Evolutionary conservation across 2,329 filamentous ascomycete genomes (phyloP).

Genomic region (Pseudopithomyces maydicus): DNA sequence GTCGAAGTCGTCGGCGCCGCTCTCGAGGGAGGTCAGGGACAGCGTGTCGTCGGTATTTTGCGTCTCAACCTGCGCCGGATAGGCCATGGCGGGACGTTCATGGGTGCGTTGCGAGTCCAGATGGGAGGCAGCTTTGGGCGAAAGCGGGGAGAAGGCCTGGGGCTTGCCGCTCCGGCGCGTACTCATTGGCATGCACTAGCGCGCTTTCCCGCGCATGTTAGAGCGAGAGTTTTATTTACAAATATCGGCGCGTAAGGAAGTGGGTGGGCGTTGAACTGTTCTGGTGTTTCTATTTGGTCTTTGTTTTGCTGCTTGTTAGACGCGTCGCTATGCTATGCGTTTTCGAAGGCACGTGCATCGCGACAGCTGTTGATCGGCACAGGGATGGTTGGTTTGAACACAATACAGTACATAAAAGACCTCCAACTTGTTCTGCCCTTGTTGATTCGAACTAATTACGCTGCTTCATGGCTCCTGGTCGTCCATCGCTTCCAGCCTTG

Average conservation of each 20-base stretch:
- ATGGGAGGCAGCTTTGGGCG: conserved; percentile 32
- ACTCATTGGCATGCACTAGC: conserved; percentile 30
- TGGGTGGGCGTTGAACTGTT: background rate
- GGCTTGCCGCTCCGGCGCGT: conserved; percentile 39
- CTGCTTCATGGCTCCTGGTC: conserved; percentile 37
- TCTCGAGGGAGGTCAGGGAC: conserved; percentile 47
- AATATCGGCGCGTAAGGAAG: background rate
- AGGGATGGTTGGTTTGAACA: background rate
- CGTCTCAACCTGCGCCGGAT: conserved; percentile 27
- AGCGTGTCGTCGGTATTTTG: conserved; percentile 27
- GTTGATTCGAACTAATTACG: background rate
- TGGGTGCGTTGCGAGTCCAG: conserved; percentile 24
- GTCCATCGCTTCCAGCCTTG: conserved; percentile 39
- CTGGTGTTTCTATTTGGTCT: background rate
- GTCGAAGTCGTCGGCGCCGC: conserved; percentile 52
- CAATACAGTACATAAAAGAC: background rate
- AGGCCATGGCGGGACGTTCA: conserved; percentile 27
- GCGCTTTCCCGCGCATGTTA: conserved; percentile 21
- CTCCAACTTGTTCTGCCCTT: background rate
- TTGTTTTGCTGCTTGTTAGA: conserved; percentile 7
- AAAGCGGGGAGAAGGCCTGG: conserved; percentile 38
- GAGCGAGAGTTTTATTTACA: background rate
- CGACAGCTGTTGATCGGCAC: background rate
- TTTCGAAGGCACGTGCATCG: conserved; percentile 10
- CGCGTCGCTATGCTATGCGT: conserved; percentile 9